phyloP scores from a whole-genome alignment of 352 stramenopile genomes.

The Pythium guiyangense region DNA sequence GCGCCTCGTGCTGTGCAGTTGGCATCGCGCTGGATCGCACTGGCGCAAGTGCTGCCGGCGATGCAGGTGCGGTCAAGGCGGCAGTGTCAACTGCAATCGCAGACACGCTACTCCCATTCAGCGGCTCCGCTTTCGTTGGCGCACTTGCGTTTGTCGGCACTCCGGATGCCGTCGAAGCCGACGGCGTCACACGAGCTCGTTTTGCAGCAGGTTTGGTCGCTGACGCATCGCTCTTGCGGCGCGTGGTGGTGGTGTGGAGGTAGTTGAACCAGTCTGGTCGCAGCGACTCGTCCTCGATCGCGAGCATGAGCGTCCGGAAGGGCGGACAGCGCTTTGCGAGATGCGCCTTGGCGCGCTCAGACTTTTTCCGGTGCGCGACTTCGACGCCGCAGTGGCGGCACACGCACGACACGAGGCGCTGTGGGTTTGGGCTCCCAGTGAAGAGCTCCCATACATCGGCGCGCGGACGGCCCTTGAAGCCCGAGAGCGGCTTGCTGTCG shows the following conservation, averaged over 20 bases:
- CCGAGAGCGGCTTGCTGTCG: background rate
- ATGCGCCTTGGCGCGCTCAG: slow-evolving; percentile 48
- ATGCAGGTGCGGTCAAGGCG: too few relatives aligned
- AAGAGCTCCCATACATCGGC: slow-evolving; percentile 54
- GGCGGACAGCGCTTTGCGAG: slow-evolving; percentile 42
- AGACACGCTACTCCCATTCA: background rate
- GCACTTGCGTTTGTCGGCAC: background rate
- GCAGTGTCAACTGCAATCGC: too few relatives aligned
- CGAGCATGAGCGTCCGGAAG: slow-evolving; percentile 39
- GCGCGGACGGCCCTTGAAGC: slow-evolving; percentile 30
- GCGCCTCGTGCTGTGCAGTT: background rate
- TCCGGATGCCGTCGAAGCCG: background rate
- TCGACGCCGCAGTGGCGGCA: slow-evolving; percentile 47
- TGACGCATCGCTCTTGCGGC: slow-evolving; percentile 1
- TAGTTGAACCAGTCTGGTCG: slow-evolving; percentile 36
- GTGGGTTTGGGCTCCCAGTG: slow-evolving; percentile 35
- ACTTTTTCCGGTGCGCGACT: slow-evolving; percentile 59
- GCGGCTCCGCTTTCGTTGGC: background rate
- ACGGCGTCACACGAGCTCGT: background rate
- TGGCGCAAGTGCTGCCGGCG: too few relatives aligned
- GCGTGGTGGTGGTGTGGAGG: background rate
- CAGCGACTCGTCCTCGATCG: slow-evolving; percentile 18
- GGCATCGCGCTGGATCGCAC: too few relatives aligned
- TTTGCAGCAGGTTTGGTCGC: background rate
- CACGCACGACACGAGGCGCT: slow-evolving; percentile 31